Base-by-base conservation (phyloP, 2,329 filamentous ascomycete genomes). In the Fusarium cyanostomum region DNA sequence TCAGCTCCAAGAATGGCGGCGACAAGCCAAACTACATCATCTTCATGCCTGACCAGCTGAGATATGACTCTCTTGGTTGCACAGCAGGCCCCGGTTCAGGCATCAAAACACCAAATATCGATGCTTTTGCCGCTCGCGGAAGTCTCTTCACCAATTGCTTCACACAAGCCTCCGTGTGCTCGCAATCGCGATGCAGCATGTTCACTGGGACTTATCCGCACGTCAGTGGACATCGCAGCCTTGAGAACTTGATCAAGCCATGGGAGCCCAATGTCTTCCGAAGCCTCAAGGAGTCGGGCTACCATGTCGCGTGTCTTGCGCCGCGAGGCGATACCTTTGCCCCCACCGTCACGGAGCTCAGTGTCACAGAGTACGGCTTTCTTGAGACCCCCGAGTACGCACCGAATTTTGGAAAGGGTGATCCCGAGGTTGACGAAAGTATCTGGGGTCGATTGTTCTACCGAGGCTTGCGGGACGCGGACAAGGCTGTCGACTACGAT, bases 21-120 rank as follows among this genome's bases (percentile, higher is more conserved):
- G 15, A 66, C 13, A 56, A 60, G 13, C 73, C 76, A 12, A 80
- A 80, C 51, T 73, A 76, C 24, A 66, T 79, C 45, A 77, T 81
- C 8, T 82, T 81, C 59, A 81, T 82, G 80, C 80, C 79, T 4
- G 80, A 82, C 44, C 80, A 82, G 67, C 71, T 82, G 4, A 76
- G 80, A 9, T 80, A 78, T 39, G 80, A 82, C 62, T 75, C 79
- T 2, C 66, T 81, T 0, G 75, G 75, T 1, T 80, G 75, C 39
- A 70, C 63, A 7, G 73, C 73, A 3, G 70, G 66, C 3, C 69
- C 68, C 5, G 34, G 68, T 0, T 64, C 58, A 1, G 55, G 21
- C 4, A 59, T 79, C 21, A 71, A 72, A 27, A 81, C 77, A 1
- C 77, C 77, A 10, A 79, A 81, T 43, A 78, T 81, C 13, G 78